Conservation (phyloP, 2,329 filamentous ascomycete species). For the Furcasterigmium furcatum region DNA sequence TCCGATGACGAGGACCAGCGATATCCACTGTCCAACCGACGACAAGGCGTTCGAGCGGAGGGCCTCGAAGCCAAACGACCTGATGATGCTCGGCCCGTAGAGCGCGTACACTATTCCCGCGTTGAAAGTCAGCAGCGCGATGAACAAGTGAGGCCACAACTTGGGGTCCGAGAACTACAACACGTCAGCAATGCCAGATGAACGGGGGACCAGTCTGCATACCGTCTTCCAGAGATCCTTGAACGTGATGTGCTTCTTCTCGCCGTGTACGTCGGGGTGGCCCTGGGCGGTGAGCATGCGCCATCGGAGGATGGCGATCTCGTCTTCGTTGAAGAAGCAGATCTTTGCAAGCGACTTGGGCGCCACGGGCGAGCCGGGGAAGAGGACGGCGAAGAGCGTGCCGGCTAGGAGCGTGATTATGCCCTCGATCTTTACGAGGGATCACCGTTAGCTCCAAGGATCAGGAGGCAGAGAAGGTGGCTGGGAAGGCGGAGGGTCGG, state of each 20-base stretch:
- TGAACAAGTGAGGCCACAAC: not conserved
- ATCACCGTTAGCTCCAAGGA: too few species aligned
- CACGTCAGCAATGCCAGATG: too few species aligned
- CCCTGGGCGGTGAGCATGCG: not conserved
- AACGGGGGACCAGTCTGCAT: too few species aligned
- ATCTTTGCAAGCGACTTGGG: not conserved
- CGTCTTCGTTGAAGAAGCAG: slow-evolving; percentile 1
- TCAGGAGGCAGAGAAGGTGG: too few species aligned
- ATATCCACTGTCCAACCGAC: slow-evolving; percentile 1
- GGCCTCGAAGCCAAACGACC: not conserved
- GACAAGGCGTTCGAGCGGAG: slow-evolving; percentile 1
- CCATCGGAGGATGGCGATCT: not conserved
- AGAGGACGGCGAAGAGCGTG: not conserved
- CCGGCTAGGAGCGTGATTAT: slow-evolving; percentile 1
- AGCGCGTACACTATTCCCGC: not conserved
- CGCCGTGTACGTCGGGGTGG: too few species aligned
- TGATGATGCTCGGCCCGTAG: slow-evolving; percentile 1
- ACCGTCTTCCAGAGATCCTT: too few species aligned
- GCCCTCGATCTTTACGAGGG: too few species aligned
- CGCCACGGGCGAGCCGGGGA: not conserved
- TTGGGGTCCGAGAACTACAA: too few species aligned
- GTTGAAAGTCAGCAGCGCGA: not conserved
- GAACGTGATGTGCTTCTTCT: too few species aligned
- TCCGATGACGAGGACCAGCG: not conserved
- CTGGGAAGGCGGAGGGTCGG: too few species aligned